Evolutionary conservation across 495 filamentous ascomycete species (phyloP), one percentile per base, ranked within the genome.

Genomic region (Daldinia loculata): DNA sequence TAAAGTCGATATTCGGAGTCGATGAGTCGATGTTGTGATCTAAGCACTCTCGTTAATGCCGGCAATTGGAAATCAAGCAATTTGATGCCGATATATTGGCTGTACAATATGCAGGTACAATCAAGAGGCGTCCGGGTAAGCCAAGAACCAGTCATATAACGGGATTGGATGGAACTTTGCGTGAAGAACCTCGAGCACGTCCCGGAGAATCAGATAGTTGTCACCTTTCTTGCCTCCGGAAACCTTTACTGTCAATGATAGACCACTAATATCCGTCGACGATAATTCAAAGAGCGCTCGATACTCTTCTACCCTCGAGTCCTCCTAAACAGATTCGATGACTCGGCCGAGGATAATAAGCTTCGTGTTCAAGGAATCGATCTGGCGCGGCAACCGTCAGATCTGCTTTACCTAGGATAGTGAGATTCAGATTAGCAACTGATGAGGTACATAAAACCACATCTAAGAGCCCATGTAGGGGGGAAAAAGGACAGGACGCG

Each of bases 391-490:
- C 64, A 64, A 29, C 63, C 38, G 50, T 63, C 55, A 34, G 56
- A 56, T 61, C 24, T 56, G 30, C 17, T 56, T 56, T 56, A 56
- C 30, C 17, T 56, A 11, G 53, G 8, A 11, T 56, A 11, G 41
- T 27, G 50, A 72, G 56, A 72, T 68, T 72, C 65, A 56, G 70
- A 72, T 72, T 61, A 72, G 65, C 70, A 68, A 62, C 45, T 55
- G 50, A 55, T 57, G 51, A 51, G 50, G 38, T 71, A 51, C 62
- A 66, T 71, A 51, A 66, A 66, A 57, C 39, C 30, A 55, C 53
- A 71, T 67, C 45, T 60, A 45, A 50, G 48, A 59, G 56, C 19
- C 43, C n/a, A n/a, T n/a, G n/a, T 56, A 39, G 12, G 36, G 55
- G 9, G 19, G 50, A 27, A 41, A 48, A 55, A 52, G 41, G 29